Conservation (phyloP, 495 filamentous ascomycete genomes). For the Rhizodiscina lignyota region DNA sequence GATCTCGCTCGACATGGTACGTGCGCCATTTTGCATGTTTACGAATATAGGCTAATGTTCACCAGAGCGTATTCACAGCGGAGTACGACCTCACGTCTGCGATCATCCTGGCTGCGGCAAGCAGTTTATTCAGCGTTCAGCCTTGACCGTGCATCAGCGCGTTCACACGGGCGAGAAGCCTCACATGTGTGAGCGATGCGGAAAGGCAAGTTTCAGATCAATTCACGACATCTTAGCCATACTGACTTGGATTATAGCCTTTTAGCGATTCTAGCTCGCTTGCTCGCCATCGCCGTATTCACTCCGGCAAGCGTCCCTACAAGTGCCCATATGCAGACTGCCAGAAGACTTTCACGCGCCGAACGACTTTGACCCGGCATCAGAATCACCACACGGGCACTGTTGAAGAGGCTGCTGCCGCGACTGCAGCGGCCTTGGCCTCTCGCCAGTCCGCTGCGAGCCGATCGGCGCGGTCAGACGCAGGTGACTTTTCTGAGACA, state of each 20-base stretch:
- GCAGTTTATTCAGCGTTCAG: constrained; percentile 96
- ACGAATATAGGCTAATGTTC: constrained; percentile 13
- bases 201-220: constrained; percentile 57
- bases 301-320: constrained; percentile 91
- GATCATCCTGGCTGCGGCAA: constrained; percentile 81
- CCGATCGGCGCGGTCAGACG: constrained; percentile 48
- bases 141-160: constrained; percentile 83
- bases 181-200: constrained; percentile 92
- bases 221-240: constrained; percentile 1
- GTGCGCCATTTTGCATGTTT: constrained; percentile 2
- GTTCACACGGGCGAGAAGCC: constrained; percentile 98
- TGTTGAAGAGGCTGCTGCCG: constrained; percentile 80
- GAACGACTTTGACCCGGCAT: constrained; percentile 87
- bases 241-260: constrained; percentile 37
- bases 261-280: constrained; percentile 97
- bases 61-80: constrained; percentile 88
- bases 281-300: constrained; percentile 83
- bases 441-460: constrained; percentile 36
- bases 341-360: constrained; percentile 94
- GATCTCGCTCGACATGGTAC: constrained; percentile 91
- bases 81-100: constrained; percentile 81
- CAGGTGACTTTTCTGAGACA: constrained; percentile 62
- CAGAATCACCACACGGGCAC: constrained; percentile 94
- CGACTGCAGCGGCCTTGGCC: constrained; percentile 71
- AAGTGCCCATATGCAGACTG: constrained; percentile 96